Evolutionary conservation across 2,329 filamentous ascomycete species (phyloP).

Genomic region (Hymenoscyphus linearis): DNA sequence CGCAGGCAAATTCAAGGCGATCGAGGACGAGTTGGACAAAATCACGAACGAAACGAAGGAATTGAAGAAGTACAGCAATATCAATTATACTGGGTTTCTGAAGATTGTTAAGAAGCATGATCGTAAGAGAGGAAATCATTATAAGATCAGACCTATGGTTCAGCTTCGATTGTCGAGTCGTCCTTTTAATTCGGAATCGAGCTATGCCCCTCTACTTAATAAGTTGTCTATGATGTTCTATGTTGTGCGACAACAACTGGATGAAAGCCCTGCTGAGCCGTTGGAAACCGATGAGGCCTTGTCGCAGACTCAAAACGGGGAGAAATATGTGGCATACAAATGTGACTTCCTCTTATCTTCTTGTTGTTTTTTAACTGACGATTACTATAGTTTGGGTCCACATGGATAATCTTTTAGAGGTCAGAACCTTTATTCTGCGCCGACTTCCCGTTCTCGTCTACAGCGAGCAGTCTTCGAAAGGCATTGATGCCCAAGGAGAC

Average conservation of each 20-base stretch:
- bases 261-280: constrained; percentile 42
- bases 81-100: constrained; percentile 96
- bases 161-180: constrained; percentile 82
- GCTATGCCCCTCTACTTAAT: constrained; percentile 85
- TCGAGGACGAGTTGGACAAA: constrained; percentile 73
- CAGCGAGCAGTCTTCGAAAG: constrained; percentile 78
- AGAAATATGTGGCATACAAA: constrained; percentile 80
- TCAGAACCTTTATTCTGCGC: constrained; percentile 91
- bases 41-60: constrained; percentile 90
- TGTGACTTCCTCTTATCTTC: constrained; percentile 48
- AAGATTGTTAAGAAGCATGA: constrained; percentile 99
- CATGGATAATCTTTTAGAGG: constrained; percentile 88
- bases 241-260: constrained; percentile 79
- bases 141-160: constrained; percentile 86
- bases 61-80: constrained; percentile 88
- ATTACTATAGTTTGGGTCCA: constrained; percentile 76
- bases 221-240: constrained; percentile 94
- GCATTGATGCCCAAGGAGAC: constrained; percentile 73
- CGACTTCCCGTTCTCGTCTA: constrained; percentile 89
- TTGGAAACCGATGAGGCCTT: constrained; percentile 37
- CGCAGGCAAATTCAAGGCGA: constrained; percentile 56
- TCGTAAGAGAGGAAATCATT: constrained; percentile 78
- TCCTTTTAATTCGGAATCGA: constrained; percentile 87
- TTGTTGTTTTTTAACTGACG: constrained; percentile 29
- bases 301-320: constrained; percentile 56